These are phyloP conservation scores for Maudiozyma serrabonitensis DNA, from an alignment of 805 yeast genomes.

Conservation along the genomic window DNA sequence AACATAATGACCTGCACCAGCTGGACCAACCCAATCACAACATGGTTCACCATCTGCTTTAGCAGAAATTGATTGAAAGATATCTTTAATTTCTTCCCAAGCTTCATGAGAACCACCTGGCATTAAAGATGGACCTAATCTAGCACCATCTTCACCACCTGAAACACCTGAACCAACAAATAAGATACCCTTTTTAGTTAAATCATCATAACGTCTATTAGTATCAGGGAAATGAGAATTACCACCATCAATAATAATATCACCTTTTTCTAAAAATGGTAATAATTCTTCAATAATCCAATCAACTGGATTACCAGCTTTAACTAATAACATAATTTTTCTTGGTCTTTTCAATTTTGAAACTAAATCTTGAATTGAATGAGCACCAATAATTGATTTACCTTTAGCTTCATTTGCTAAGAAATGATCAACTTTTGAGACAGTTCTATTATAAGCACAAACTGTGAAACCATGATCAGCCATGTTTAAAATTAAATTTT, in stretches of 20 bases:
- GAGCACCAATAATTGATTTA: conserved; percentile 92
- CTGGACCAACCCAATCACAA: conserved; percentile 99
- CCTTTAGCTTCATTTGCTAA: conserved; percentile 94
- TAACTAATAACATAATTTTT: conserved; percentile 85
- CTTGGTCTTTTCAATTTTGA: conserved; percentile 93
- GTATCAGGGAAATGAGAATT: conserved; percentile 99
- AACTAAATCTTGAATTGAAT: conserved; percentile 77
- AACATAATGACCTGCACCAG: conserved; percentile 98
- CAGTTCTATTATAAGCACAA: conserved; percentile 97
- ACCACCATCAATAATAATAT: conserved; percentile 98
- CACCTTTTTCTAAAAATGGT: conserved; percentile 91
- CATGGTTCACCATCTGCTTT: conserved; percentile 98
- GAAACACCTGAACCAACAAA: conserved; percentile 99
- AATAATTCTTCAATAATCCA: conserved; percentile 77
- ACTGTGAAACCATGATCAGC: conserved; percentile 99
- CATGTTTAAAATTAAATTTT: conserved; percentile 90
- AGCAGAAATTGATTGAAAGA: conserved; percentile 93
- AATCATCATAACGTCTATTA: conserved; percentile 90
- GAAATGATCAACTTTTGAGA: conserved; percentile 89
- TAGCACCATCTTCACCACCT: conserved; percentile 99
- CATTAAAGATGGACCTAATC: conserved; percentile 98
- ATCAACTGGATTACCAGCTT: conserved; percentile 96
- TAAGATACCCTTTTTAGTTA: conserved; percentile 74
- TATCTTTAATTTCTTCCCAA: conserved; percentile 96
- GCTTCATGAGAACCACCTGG: conserved; percentile 98